Evolutionary conservation across 306 rosid genomes (phyloP), one percentile per base, ranked within the genome.

Genomic region (Vicia faba): DNA sequence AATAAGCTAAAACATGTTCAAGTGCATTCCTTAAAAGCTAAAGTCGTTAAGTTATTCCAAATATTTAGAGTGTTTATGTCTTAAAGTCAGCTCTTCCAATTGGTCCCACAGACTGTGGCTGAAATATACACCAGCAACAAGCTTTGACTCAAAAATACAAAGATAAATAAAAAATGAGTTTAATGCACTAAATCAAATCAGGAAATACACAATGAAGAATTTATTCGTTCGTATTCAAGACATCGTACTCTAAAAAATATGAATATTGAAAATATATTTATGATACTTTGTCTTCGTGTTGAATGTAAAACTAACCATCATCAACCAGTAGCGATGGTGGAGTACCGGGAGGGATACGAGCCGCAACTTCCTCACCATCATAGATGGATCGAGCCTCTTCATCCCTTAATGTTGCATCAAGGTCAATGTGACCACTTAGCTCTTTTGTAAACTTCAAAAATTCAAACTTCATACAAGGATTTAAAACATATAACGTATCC

Each of bases 291-390:
- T 95, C 88, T 44, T 95, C 99, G 61, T 82, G 88, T 69, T 85
- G 97, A 61, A 66, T 6, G 55, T 84, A 90, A 40, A 82, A 78
- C 45, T 82, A 82, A 61, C 81, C 86, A 63, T 85, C 88, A 16
- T 88, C 95, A 48, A 85, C 53, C 16, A 97, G 99, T 72, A 95
- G 56, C 0, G 99, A 88, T 19, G 99, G 96, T 8, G 99, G 97
- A 61, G 99, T 95, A 76, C 99, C 99, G 18, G 99, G 99, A 9
- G 99, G 97, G 71, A 95, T 91, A 78, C 79, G 83, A 75, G 99
- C 92, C 2, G 80, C 89, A 58, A 95, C 99, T 59, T 88, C 82
- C 79, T 95, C 99, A n/a, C n/a, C n/a, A n/a, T n/a, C n/a, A n/a
- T n/a, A n/a, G n/a, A n/a, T n/a, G n/a, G n/a, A n/a, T n/a, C n/a